A percentile compares a stretch with the other conserved stretches of the same genome.
Evolutionary conservation across 2,329 filamentous ascomycete species (phyloP).

Genomic region (Chaetoscypha palmicola): DNA sequence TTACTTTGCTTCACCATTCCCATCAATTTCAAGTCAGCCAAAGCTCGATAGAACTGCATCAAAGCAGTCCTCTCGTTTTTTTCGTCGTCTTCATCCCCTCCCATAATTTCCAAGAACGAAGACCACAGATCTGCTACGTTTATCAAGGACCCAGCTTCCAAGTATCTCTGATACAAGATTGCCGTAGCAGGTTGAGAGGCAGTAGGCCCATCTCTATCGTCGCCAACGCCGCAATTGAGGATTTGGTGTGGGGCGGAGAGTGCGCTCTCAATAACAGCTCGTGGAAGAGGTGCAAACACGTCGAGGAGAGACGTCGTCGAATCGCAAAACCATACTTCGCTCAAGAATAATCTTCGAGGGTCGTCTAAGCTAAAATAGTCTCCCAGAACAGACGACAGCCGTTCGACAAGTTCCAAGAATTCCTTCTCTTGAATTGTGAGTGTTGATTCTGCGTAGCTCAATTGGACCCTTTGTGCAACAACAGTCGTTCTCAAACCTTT

Average conservation of each 20-base stretch:
- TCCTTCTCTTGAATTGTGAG: conserved; percentile 64
- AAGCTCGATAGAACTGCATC: conserved; percentile 74
- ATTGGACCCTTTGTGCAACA: conserved; percentile 72
- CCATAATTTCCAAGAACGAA: conserved; percentile 61
- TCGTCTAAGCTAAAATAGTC: conserved; percentile 36
- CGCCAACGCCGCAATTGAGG: conserved; percentile 50
- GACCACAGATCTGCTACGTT: conserved; percentile 76
- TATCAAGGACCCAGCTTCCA: conserved; percentile 68
- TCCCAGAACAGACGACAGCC: conserved; percentile 44
- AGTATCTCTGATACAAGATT: conserved; percentile 71
- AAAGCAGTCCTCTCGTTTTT: conserved; percentile 50
- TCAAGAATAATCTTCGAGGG: conserved; percentile 47
- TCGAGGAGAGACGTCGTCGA: conserved; percentile 61
- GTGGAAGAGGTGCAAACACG: conserved; percentile 69
- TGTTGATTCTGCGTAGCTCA: conserved; percentile 66
- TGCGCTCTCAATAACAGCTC: conserved; percentile 63
- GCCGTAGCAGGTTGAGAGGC: conserved; percentile 62
- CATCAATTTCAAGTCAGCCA: conserved; percentile 78
- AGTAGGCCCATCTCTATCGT: conserved; percentile 32
- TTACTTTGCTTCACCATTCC: conserved; percentile 84
- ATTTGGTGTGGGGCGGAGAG: conserved; percentile 70
- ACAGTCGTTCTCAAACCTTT: conserved; percentile 69
- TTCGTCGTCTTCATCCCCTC: conserved; percentile 30
- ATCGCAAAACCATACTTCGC: conserved; percentile 73
- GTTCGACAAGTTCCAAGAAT: conserved; percentile 60